Base-by-base conservation (phyloP, 768 basidiomycete species). In the Mycena haematopus region DNA sequence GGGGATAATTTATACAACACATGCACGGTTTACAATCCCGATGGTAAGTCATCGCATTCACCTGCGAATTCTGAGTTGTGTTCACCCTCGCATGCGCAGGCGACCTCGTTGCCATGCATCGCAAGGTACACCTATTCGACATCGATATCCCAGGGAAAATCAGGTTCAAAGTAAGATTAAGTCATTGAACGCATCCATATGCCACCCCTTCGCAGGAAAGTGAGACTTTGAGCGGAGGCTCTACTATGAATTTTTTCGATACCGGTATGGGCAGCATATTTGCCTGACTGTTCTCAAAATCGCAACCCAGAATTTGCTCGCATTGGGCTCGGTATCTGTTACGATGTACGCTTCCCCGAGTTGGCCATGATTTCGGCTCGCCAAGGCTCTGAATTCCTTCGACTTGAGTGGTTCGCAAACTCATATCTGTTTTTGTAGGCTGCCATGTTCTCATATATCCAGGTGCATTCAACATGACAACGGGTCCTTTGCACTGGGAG, bases 91-190 rank as follows among this genome's bases (percentile, higher is more conserved):
- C 62, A 93, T 96, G 96, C 25, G 86, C 62, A 93, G 95, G 96
- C 25, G 86, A 93, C 56, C 82, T 99, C 25, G 84, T 99, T 15
- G 90, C 91, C 0, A 86, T 84, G 40, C 95, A 99, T 76, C 89
- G 96, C 56, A 99, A 99, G 75, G 84, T 99, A 2, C 97, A 99
- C 72, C 80, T 99, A 6, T 99, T 99, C 75, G 96, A 99, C 73
- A 98, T 99, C 64, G 95, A 99, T 71, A 96, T 99, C 54, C 91
- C 92, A 0, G 94, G 93, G 17, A 89, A 92, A 72, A 95, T 96
- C 73, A 92, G 75, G 21, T 95, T 95, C 83, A 93, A 92, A 81
- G 94, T 88, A 58, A 29, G 40, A 13, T n/a, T 31, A 4, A 27
- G 1, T 15, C 33, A 22, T 44, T 24, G 5, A 45, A 29, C 45